Conservation (phyloP, 257 asterid genomes). For the Fraxinus cuspidata region DNA sequence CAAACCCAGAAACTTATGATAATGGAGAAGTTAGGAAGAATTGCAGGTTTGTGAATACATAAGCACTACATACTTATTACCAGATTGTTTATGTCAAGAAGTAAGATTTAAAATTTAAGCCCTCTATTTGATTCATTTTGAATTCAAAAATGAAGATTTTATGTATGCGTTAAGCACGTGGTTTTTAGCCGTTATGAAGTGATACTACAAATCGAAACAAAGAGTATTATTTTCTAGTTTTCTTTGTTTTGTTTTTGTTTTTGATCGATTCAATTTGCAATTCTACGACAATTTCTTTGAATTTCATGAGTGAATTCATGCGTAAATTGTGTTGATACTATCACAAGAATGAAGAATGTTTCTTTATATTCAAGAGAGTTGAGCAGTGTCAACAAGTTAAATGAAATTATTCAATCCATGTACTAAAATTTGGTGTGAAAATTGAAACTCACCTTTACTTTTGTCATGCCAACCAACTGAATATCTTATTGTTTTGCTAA, state of each 20-base stretch:
- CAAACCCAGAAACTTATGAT: slow-evolving; percentile 56
- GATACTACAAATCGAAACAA: neutral
- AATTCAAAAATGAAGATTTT: neutral
- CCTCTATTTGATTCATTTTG: slow-evolving; percentile 41
- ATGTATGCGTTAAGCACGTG: neutral
- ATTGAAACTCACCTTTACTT: slow-evolving; percentile 10
- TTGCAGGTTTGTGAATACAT: slow-evolving; percentile 86
- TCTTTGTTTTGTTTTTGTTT: neutral
- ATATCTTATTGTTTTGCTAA: neutral
- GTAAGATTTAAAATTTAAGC: slow-evolving; percentile 3
- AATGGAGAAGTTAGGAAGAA: slow-evolving; percentile 85
- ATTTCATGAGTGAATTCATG: neutral
- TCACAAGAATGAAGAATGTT: neutral
- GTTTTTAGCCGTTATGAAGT: neutral
- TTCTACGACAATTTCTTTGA: neutral
- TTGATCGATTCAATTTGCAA: slow-evolving; percentile 2
- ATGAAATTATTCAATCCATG: neutral
- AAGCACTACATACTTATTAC: neutral
- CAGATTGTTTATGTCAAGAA: neutral
- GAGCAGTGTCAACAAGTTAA: neutral
- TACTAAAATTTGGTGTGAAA: slow-evolving; percentile 12
- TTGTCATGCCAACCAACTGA: slow-evolving; percentile 27
- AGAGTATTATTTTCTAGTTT: neutral
- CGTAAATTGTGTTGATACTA: neutral
- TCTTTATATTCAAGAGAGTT: neutral